Evolutionary conservation across 106 monocot genomes (phyloP).

Genomic region (Chionographis japonica): DNA sequence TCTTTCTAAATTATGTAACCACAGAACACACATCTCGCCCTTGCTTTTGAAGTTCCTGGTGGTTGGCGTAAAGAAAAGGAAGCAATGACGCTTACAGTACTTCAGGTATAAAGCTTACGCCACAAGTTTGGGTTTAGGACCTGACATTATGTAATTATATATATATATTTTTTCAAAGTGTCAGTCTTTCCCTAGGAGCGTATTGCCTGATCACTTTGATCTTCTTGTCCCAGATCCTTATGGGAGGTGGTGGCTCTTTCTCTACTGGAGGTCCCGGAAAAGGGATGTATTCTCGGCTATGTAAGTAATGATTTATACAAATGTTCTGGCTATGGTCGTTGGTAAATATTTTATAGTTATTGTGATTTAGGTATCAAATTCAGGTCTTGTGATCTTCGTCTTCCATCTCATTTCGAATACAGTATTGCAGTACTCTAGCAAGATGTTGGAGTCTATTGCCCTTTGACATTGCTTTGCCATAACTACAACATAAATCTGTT

Average conservation of each 20-base stretch:
- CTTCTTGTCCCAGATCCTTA: slow-evolving; percentile 47
- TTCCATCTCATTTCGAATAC: background rate
- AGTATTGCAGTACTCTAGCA: slow-evolving; percentile 18
- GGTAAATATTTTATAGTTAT: background rate
- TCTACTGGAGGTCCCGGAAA: slow-evolving; percentile 84
- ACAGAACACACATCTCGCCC: slow-evolving; percentile 65
- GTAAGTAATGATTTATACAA: slow-evolving; percentile 28
- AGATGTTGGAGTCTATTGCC: too few species aligned
- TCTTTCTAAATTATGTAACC: slow-evolving; percentile 10
- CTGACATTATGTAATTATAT: too few species aligned
- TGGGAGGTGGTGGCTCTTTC: slow-evolving; percentile 84
- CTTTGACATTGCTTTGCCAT: too few species aligned
- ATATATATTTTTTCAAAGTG: too few species aligned
- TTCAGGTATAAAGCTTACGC: slow-evolving; percentile 46
- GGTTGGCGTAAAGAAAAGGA: slow-evolving; percentile 82
- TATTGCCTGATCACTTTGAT: background rate
- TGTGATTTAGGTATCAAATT: background rate
- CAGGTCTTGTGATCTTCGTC: too few species aligned
- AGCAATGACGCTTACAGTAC: slow-evolving; percentile 63
- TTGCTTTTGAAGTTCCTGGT: slow-evolving; percentile 86
- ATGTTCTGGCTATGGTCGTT: background rate
- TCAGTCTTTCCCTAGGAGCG: too few species aligned
- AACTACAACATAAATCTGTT: too few species aligned
- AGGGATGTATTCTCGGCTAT: slow-evolving; percentile 73
- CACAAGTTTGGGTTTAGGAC: background rate